Evolutionary conservation across 176 grass and related monocot genomes (phyloP), one percentile per base, ranked within the genome.

Genomic region (Triticum dicoccoides): DNA sequence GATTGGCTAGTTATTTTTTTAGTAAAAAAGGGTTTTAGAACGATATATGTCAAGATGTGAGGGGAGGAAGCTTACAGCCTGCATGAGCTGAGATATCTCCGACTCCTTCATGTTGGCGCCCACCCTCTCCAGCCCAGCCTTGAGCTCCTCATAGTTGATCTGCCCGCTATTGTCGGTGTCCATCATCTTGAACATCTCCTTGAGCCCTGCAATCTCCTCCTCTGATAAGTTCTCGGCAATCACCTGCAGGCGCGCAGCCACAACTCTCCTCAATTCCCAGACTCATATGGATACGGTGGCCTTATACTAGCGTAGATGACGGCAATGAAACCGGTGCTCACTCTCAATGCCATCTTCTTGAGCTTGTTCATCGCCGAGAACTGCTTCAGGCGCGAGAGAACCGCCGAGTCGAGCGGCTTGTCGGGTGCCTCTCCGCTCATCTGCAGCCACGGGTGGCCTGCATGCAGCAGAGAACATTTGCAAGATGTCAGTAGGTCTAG

Each of bases 151-250:
- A 20, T 81, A 91, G 12, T 88, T 91, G 62, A 91, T 91, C 63
- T 91, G 89, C 69, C 89, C 89, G 3, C 89, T 91, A 71, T 91
- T 91, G 77, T 91, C 89, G 0, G 86, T 91, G 64, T 91, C 89
- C 86, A 91, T 88, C 85, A 91, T 91, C 82, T 91, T 91, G 77
- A 91, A 91, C 89, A 91, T 91, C 71, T 91, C 89, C 77, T 91
- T 91, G 12, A 91, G 52, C 63, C 89, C 89, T 0, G 86, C 89
- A 12, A 91, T 91, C 82, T 91, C 89, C 52, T 91, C 89, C 71
- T 91, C 89, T 4, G 89, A 91, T 6, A 91, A 61, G 39, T 88
- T 91, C 82, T 91, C 89, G 18, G 89, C 89, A 8, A 91, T 91
- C 39, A 91, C 89, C 89, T 91, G 82, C 45, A 21, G 52, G 10